A percentile compares a stretch with the other conserved stretches of the same genome.
These are phyloP conservation scores for Stagonosporopsis rhizophila DNA, from an alignment of 2,329 filamentous ascomycete species.

Conservation along the genomic window DNA sequence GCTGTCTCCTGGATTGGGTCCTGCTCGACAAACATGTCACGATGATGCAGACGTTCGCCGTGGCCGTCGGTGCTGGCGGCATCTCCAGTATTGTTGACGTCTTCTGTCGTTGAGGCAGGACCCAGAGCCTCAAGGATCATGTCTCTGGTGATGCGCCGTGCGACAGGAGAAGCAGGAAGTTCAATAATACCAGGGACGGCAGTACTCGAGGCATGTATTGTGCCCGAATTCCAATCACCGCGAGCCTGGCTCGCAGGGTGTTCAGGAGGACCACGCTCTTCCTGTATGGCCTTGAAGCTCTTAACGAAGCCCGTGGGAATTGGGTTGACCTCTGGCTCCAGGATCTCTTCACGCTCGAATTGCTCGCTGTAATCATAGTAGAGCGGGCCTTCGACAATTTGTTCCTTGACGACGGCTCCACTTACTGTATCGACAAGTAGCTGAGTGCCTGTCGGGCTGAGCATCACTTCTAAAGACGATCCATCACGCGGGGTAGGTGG, in stretches of 20 bases:
- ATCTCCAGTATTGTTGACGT: conserved; percentile 24
- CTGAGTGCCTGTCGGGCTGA: conserved; percentile 25
- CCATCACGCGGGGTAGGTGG: conserved; percentile 54
- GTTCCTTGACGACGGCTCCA: conserved; percentile 34
- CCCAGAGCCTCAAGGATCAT: conserved; percentile 39
- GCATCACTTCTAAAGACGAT: conserved; percentile 43
- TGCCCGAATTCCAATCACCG: background rate
- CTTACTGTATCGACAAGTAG: conserved; percentile 41
- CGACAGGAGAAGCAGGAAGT: conserved; percentile 43
- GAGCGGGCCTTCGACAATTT: conserved; percentile 22
- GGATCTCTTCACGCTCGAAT: conserved; percentile 38
- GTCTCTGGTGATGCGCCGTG: conserved; percentile 43
- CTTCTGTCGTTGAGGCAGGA: conserved; percentile 35
- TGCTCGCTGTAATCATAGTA: conserved; percentile 51
- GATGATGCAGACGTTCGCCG: background rate
- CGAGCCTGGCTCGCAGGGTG: conserved; percentile 2
- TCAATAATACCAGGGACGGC: conserved; percentile 24
- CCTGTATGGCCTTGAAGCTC: conserved; percentile 53
- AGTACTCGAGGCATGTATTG: background rate
- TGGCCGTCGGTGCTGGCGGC: conserved; percentile 1
- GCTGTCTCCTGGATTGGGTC: background rate
- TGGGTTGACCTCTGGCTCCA: conserved; percentile 23
- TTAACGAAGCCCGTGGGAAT: conserved; percentile 51
- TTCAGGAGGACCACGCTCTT: conserved; percentile 39
- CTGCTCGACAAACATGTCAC: background rate